Conservation (phyloP, 768 basidiomycete species). For the Tubosaeta sp. region DNA sequence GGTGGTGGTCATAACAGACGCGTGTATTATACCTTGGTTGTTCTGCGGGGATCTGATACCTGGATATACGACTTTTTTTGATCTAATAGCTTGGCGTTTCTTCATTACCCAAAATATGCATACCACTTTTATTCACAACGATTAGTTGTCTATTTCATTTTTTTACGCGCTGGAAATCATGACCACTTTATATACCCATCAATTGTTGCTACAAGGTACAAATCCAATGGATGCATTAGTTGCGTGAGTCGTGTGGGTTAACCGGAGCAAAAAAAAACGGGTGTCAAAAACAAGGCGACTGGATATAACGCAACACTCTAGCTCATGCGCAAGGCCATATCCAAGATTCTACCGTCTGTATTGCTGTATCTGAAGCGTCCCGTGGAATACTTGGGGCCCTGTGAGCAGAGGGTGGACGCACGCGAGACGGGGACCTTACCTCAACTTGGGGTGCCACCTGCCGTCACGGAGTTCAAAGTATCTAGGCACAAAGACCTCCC, state of each 20-base stretch:
- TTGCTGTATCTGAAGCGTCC: constrained; percentile 62
- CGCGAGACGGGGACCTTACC: constrained; percentile 38
- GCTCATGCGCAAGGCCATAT: constrained; percentile 50
- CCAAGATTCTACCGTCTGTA: constrained; percentile 67
- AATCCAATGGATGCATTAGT: constrained; percentile 35
- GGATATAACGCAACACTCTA: constrained; percentile 14
- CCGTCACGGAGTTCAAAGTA: constrained; percentile 80
- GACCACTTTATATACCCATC: constrained; percentile 33
- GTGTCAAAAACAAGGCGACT: constrained; percentile 4
- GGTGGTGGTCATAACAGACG: constrained; percentile 62
- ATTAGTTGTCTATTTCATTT: constrained; percentile 3
- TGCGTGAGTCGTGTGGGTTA: constrained; percentile 23
- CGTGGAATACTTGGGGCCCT: constrained; percentile 51
- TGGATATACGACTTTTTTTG: constrained; percentile 19
- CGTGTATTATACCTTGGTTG: constrained; percentile 9
- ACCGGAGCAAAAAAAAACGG: constrained; percentile 4
- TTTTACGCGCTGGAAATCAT: constrained; percentile 18
- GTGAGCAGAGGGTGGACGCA: neutral
- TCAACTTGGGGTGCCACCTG: constrained; percentile 78
- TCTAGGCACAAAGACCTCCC: constrained; percentile 62
- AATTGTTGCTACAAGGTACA: constrained; percentile 38
- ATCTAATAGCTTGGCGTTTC: constrained; percentile 19
- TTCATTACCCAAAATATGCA: constrained; percentile 5
- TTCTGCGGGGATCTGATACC: constrained; percentile 8
- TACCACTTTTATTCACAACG: constrained; percentile 13